A percentile compares a stretch with the other conserved stretches of the same genome.
Conservation (phyloP, 805 yeast species). For the Zygoascus tannicola region DNA sequence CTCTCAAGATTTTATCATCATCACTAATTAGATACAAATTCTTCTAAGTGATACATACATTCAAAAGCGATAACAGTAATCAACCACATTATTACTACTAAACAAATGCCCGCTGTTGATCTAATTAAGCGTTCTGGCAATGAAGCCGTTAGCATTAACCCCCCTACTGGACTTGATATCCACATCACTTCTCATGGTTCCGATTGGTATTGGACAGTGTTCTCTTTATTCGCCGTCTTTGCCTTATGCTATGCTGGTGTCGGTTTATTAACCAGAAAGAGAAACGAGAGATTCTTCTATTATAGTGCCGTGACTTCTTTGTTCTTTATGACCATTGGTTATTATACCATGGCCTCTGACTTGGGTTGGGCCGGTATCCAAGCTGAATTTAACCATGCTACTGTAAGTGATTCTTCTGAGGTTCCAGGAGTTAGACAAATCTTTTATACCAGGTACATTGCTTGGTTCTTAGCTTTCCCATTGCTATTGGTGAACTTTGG, state of each 20-base stretch:
- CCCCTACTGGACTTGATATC: conserved; percentile 38
- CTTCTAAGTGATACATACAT: background rate
- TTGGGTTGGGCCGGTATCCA: conserved; percentile 44
- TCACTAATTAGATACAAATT: no score
- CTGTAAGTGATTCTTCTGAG: conserved; percentile 21
- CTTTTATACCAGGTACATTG: conserved; percentile 48
- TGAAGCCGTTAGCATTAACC: conserved; percentile 33
- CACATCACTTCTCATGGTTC: conserved; percentile 51
- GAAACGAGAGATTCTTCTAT: conserved; percentile 30
- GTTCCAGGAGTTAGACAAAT: conserved; percentile 38
- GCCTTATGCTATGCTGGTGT: conserved; percentile 26
- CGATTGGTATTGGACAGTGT: conserved; percentile 60
- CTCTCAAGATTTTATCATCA: no score
- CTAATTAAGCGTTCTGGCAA: conserved; percentile 11
- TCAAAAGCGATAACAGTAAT: background rate
- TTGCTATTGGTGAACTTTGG: conserved; percentile 31
- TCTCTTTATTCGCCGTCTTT: conserved; percentile 38
- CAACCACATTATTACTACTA: conserved; percentile 1
- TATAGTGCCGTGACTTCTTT: conserved; percentile 35
- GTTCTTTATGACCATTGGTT: conserved; percentile 38
- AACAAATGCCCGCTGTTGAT: background rate
- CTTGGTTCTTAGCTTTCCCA: conserved; percentile 51
- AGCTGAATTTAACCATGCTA: conserved; percentile 42
- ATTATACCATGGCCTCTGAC: conserved; percentile 49
- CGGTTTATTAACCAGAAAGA: conserved; percentile 18